Evolutionary conservation across 352 stramenopile species (phyloP), one percentile per base, ranked within the genome.

Genomic region (Phytophthora pistaciae): DNA sequence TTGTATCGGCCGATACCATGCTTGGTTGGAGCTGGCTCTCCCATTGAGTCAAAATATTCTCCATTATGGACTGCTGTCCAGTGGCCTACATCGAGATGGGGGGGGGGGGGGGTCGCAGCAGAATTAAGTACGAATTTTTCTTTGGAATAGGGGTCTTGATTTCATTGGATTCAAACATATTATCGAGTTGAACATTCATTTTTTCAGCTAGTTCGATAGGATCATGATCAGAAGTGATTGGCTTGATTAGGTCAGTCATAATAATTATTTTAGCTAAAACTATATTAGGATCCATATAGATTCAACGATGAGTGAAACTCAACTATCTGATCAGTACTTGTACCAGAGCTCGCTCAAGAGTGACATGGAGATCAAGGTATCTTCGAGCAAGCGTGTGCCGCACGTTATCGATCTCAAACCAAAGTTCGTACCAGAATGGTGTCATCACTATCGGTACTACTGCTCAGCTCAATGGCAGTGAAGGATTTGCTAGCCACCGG

Each of bases 301-400:
- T 11, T 36, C 31, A 36, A 36, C 31, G 31, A 36, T 36, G 31
- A 36, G 31, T 49, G 54, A 60, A 49, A 49, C 54, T 36, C 54
- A 60, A 60, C 31, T 60, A 46, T 46, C 54, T 10, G 54, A 60
- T 31, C 54, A 29, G n/a, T 60, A 49, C 16, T 60, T 60, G 20
- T 60, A 60, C 54, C 54, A 60, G 14, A 49, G 31, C n/a, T 60
- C 54, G 18, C 54, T 60, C 33, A 60, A 60, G 54, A 49, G 54
- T 33, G 54, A 60, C 9, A 33, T 33, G 16, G 54, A 29, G 31
- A 48, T 60, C 20, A 60, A 48, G 29, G 54, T 60, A 44, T 60
- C 31, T 14, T 44, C 31, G 7, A 8, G 54, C 10, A 60, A 60
- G 54, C 54, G 33, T n/a, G 56, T 61, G 20, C 56, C 56, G 14